These are phyloP conservation scores for Erythrobasidium yunnanense DNA, from an alignment of 768 basidiomycete genomes.

Conservation along the genomic window DNA sequence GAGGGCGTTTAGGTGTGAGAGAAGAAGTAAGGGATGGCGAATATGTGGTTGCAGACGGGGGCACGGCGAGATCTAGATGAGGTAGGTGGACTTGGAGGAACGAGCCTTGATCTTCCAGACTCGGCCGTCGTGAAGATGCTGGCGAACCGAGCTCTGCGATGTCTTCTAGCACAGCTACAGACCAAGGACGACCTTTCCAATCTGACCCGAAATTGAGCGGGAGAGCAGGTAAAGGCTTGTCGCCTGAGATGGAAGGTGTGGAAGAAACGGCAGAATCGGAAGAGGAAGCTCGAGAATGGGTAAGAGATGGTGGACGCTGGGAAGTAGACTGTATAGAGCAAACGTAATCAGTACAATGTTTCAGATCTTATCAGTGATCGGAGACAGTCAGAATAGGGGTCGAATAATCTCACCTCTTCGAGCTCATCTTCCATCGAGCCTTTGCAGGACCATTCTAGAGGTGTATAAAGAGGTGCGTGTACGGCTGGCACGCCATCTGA, in stretches of 20 bases:
- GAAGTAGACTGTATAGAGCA: not conserved
- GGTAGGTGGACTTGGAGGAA: not conserved
- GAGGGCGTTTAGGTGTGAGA: not conserved
- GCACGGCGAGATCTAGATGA: constrained; percentile 13
- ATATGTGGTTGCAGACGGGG: not conserved
- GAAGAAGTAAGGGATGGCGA: not conserved
- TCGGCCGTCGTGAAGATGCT: not conserved
- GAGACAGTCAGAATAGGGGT: too few relatives aligned
- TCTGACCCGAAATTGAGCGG: not conserved
- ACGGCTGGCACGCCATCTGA: not conserved
- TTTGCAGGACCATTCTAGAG: too few relatives aligned
- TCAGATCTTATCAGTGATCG: not conserved
- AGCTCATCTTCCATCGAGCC: too few relatives aligned
- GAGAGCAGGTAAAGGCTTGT: constrained; percentile 14
- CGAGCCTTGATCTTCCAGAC: not conserved
- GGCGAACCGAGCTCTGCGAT: constrained; percentile 11
- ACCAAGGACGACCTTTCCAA: not conserved
- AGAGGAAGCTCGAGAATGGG: constrained; percentile 22
- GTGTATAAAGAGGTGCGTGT: too few relatives aligned
- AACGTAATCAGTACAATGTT: not conserved
- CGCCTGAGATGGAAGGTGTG: not conserved
- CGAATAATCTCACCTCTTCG: too few relatives aligned
- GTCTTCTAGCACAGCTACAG: not conserved
- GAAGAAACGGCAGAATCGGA: constrained; percentile 19
- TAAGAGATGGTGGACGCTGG: constrained; percentile 7